These are phyloP conservation scores for Handroanthus guayacan DNA, from an alignment of 257 asterid species.

Conservation along the genomic window DNA sequence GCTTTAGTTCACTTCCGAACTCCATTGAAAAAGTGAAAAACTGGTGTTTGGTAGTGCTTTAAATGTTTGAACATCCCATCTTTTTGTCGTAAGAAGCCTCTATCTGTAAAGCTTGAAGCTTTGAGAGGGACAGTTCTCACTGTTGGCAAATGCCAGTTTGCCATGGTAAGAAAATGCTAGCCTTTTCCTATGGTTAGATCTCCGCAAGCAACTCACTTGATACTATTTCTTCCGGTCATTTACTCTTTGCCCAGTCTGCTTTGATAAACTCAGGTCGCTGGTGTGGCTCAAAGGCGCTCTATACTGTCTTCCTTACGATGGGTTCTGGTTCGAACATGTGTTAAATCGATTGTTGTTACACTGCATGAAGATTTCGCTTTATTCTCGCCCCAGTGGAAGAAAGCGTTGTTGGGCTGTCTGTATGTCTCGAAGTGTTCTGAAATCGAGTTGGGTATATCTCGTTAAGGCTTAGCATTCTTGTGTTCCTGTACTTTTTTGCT, in stretches of 20 bases:
- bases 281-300: slow-evolving; percentile 18
- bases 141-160: slow-evolving; percentile 19
- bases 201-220: slow-evolving; percentile 31
- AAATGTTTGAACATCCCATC: slow-evolving; percentile 26
- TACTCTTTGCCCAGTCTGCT: not conserved
- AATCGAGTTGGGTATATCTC: slow-evolving; percentile 16
- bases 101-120: slow-evolving; percentile 34
- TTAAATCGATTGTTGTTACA: slow-evolving; percentile 12
- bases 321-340: slow-evolving; percentile 20
- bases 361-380: slow-evolving; percentile 18
- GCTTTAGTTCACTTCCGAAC: slow-evolving; percentile 7
- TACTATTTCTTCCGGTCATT: slow-evolving; percentile 27
- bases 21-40: slow-evolving; percentile 23
- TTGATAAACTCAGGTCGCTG: not conserved
- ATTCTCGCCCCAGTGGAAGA: slow-evolving; percentile 18
- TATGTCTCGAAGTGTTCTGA: slow-evolving; percentile 12
- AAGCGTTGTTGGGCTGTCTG: slow-evolving; percentile 16
- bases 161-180: slow-evolving; percentile 45
- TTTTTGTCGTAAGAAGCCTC: slow-evolving; percentile 28
- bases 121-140: slow-evolving; percentile 37
- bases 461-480: slow-evolving; percentile 5
- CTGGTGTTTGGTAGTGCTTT: slow-evolving; percentile 34
- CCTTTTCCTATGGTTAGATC: slow-evolving; percentile 45
- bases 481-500: slow-evolving; percentile 18
- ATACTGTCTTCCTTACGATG: not conserved